Conservation (phyloP, 805 yeast genomes). For the Isabelozyma heimii region DNA sequence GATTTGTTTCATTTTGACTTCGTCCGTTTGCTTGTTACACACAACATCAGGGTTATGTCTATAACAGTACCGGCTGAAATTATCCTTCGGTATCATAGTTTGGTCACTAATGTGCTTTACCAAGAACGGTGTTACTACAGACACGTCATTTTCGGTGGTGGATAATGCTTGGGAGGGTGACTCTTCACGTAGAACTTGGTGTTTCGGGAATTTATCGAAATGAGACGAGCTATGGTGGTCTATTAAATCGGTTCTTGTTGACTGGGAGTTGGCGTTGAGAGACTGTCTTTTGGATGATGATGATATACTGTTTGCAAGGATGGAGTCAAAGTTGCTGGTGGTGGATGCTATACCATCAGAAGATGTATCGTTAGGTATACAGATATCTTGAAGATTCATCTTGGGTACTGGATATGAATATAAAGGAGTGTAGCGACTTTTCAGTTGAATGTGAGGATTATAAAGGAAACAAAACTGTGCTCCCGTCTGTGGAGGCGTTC, state of each 20-base stretch:
- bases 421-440: not conserved
- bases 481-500: not conserved
- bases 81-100: constrained; percentile 44
- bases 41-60: constrained; percentile 89
- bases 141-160: constrained; percentile 12
- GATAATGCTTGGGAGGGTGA: constrained; percentile 6
- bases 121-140: constrained; percentile 40
- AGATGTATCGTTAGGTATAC: constrained; percentile 4
- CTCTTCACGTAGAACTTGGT: not conserved
- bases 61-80: constrained; percentile 75
- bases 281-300: constrained; percentile 1
- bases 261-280: not conserved
- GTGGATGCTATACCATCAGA: not conserved
- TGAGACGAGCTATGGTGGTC: not conserved
- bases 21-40: constrained; percentile 68
- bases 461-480: too few relatives aligned
- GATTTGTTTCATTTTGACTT: constrained; percentile 57
- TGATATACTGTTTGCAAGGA: constrained; percentile 5
- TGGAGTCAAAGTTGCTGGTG: constrained; percentile 4
- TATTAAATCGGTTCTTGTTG: constrained; percentile 1
- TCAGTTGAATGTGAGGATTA: not conserved
- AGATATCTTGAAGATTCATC: constrained; percentile 9
- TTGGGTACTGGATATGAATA: not conserved
- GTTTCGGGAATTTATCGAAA: not conserved
- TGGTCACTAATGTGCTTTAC: constrained; percentile 42